Conservation (phyloP, 2,329 filamentous ascomycete genomes). For the Colletotrichum graminicola region DNA sequence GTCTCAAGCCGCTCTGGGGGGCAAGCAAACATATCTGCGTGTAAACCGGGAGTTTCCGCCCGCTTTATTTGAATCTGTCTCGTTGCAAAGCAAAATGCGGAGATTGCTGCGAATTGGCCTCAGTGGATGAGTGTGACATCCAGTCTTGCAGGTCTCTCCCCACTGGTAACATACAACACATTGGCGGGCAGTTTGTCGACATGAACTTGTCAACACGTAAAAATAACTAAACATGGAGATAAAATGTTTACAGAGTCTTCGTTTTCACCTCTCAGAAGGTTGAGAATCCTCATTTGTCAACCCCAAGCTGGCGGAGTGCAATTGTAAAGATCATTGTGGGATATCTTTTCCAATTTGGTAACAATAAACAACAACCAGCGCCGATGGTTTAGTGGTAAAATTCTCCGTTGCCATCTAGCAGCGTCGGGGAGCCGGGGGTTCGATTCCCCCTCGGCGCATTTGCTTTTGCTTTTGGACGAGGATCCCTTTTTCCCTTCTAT, state of each 20-base stretch:
- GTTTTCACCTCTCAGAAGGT: too few relatives aligned
- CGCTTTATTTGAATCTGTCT: background rate
- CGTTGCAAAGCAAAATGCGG: background rate
- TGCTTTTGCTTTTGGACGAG: background rate
- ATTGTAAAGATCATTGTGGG: accelerated
- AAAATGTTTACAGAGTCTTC: background rate
- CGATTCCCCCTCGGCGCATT: conserved; percentile 41
- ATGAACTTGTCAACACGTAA: background rate
- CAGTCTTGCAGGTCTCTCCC: background rate
- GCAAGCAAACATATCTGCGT: background rate
- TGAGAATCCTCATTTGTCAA: too few relatives aligned
- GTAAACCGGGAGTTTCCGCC: background rate
- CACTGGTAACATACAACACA: background rate
- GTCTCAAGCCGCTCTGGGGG: conserved; percentile 1
- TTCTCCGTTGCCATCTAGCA: conserved; percentile 41
- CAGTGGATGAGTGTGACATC: conserved; percentile 9
- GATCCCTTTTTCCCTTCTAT: background rate
- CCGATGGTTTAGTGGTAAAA: conserved; percentile 43
- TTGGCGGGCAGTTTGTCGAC: background rate
- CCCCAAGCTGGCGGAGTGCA: background rate
- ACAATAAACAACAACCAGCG: background rate
- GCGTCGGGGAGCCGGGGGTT: conserved; percentile 42
- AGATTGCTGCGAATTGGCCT: conserved; percentile 23
- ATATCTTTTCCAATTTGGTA: accelerated
- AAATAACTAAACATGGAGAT: background rate